These are phyloP conservation scores for Flaveria trinervia DNA, from an alignment of 129 eudicot genomes.

Conservation along the genomic window DNA sequence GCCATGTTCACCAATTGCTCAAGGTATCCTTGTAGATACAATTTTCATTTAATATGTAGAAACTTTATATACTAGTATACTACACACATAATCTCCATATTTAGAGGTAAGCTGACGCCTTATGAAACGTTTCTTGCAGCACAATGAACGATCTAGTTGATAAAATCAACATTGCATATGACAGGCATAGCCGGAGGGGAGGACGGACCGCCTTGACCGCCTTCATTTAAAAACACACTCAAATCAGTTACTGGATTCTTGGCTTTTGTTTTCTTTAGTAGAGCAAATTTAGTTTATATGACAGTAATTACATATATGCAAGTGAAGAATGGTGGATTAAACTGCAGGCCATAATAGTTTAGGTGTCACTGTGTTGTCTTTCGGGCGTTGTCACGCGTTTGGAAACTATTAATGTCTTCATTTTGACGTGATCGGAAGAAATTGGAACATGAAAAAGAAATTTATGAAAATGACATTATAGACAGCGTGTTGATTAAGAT, in stretches of 20 bases:
- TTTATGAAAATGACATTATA: neutral
- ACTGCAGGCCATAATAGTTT: neutral
- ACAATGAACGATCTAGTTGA: slow-evolving; percentile 95
- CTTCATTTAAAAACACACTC: slow-evolving; percentile 46
- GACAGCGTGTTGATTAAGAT: neutral
- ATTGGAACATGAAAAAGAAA: neutral
- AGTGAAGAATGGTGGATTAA: slow-evolving; percentile 14
- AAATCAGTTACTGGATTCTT: neutral
- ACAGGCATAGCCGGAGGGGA: slow-evolving; percentile 82
- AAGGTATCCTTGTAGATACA: slow-evolving; percentile 50
- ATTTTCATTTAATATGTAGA: neutral
- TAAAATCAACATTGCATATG: slow-evolving; percentile 85
- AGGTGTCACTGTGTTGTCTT: slow-evolving; percentile 6
- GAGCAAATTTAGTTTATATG: slow-evolving; percentile 23
- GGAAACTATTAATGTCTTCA: neutral
- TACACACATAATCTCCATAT: neutral
- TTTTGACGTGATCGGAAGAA: neutral
- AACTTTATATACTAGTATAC: neutral
- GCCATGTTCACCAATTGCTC: slow-evolving; percentile 97
- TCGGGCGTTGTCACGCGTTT: too few species aligned
- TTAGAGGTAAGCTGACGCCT: neutral
- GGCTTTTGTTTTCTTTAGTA: neutral
- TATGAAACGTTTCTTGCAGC: slow-evolving; percentile 42
- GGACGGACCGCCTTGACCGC: slow-evolving; percentile 81
- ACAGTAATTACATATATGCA: slow-evolving; percentile 6